phyloP scores from a whole-genome alignment of 2,329 filamentous ascomycete species.

The Aphanoascus verrucosus region DNA sequence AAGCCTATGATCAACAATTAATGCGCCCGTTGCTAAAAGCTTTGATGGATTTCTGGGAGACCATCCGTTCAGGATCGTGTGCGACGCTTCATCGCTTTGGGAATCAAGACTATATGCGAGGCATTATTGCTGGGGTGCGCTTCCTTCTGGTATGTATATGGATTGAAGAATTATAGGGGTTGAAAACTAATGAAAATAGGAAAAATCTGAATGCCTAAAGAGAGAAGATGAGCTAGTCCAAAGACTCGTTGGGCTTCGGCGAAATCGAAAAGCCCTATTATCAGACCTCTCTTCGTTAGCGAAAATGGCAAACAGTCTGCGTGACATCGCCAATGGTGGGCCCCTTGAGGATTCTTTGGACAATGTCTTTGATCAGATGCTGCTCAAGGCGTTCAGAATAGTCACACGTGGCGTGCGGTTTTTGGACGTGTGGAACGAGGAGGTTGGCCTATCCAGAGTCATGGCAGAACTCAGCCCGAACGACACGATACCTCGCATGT shows the following conservation, averaged over 20 bases:
- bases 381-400: constrained; percentile 85
- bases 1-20: constrained; percentile 79
- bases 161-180: background rate
- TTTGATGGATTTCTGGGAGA: constrained; percentile 83
- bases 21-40: constrained; percentile 78
- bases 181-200: constrained; percentile 42
- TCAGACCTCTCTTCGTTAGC: constrained; percentile 84
- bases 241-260: constrained; percentile 62
- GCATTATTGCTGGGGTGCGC: constrained; percentile 84
- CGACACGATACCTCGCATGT: constrained; percentile 17
- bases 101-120: constrained; percentile 88
- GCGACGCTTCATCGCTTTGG: constrained; percentile 69
- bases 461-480: constrained; percentile 30
- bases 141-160: constrained; percentile 63
- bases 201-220: constrained; percentile 78
- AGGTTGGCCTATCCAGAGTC: constrained; percentile 36
- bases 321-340: constrained; percentile 54
- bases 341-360: constrained; percentile 33
- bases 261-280: constrained; percentile 73
- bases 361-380: constrained; percentile 73
- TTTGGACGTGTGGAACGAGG: constrained; percentile 67
- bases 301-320: constrained; percentile 75
- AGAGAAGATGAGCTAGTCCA: constrained; percentile 67
- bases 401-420: constrained; percentile 86
- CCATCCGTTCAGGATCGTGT: constrained; percentile 65